Base-by-base conservation (phyloP, 192 early-diverging fungal genomes). In the Backusella mclennaniae region DNA sequence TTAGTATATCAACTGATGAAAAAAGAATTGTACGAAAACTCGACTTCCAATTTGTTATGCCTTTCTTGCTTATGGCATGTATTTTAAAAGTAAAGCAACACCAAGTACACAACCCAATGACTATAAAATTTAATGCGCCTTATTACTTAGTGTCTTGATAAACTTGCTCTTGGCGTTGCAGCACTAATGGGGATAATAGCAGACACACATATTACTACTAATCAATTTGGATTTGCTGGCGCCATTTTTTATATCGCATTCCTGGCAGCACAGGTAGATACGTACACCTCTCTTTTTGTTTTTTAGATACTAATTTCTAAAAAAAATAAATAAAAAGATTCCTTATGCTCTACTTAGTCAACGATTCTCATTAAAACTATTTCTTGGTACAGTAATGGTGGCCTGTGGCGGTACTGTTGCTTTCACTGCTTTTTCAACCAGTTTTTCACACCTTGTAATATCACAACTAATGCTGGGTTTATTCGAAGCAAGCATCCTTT, bases 171-270 rank as follows among this genome's bases (percentile, higher is more conserved):
- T 29, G 38, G 59, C 15, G 73, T 73, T 69, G 63, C 70, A 17
- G 29, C 56, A 42, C 71, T 52, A 14, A 67, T 80, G 26, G 52
- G 73, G 5, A 52, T 80, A 21, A 56, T 35, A 2, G 6, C 9
- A 6, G 74, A 80, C 15, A 36, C 49, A 5, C 3, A 76, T 41
- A 46, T 76, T 11, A 33, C 29, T 7, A 75, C 70, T 23, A 33
- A 35, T 41, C 59, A 80, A 6, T 80, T 69, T 53, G 39, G 74
- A 35, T n/a, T 73, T n/a, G 19, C 73, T 52, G 71, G 79, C 0
- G 72, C 79, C 11, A 53, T 76, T 26, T 80, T 69, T 67, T 73
- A 73, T 33, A 26, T 76, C 23, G 79, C 74, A 36, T 76, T 49
- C 35, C 38, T 77, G 33, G 19, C 66, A 35, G 70, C 56, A n/a